Evolutionary conservation across 2,329 filamentous ascomycete species (phyloP).

Genomic region (Leptographium flavum): DNA sequence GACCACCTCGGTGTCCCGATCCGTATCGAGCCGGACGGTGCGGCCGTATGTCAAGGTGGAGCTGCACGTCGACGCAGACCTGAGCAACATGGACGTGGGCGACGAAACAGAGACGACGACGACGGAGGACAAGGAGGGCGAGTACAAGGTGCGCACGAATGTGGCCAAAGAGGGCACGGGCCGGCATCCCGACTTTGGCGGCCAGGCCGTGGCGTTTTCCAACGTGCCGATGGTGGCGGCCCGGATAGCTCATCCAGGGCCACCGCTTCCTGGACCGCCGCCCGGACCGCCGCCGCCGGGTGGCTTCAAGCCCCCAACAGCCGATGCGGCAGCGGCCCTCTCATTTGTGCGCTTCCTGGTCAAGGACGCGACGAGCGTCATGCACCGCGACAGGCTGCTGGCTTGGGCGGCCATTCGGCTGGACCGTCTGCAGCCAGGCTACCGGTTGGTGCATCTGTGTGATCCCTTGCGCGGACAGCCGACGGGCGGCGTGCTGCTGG

Average conservation of each 20-base stretch:
- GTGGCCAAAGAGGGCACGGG: conserved; percentile 1
- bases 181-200: conserved; percentile 47
- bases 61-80: conserved; percentile 57
- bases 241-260: too few species aligned
- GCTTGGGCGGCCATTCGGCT: conserved; percentile 84
- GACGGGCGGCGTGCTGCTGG: conserved; percentile 55
- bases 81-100: neutral
- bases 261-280: neutral
- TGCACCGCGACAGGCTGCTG: conserved; percentile 62
- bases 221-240: conserved; percentile 30
- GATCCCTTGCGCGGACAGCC: conserved; percentile 48
- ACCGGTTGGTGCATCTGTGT: conserved; percentile 62
- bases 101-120: conserved; percentile 22
- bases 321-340: conserved; percentile 50
- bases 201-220: conserved; percentile 43
- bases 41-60: conserved; percentile 74
- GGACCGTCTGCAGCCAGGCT: conserved; percentile 63
- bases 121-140: conserved; percentile 31
- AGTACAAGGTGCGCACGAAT: conserved; percentile 37
- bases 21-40: conserved; percentile 29
- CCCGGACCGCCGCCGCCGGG: conserved; percentile 21
- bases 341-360: conserved; percentile 73
- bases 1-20: neutral
- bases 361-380: conserved; percentile 57
- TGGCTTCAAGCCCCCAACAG: conserved; percentile 3